A percentile compares a stretch with the other conserved stretches of the same genome.
Evolutionary conservation across 2,329 filamentous ascomycete genomes (phyloP).

Genomic region (Gremmenia infestans): DNA sequence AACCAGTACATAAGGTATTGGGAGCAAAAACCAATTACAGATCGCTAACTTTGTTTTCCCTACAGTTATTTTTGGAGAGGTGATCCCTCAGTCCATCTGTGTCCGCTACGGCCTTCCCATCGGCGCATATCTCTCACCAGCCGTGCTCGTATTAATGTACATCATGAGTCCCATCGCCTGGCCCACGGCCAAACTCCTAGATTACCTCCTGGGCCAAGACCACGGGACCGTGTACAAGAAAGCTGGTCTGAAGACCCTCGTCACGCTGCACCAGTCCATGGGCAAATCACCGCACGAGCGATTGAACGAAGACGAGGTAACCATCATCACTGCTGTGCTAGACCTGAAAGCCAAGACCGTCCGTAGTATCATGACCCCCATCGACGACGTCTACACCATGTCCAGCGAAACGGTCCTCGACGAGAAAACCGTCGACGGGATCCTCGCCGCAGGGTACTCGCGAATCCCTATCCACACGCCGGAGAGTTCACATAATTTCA

Average conservation of each 20-base stretch:
- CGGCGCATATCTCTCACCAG: constrained; percentile 80
- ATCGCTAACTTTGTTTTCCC: constrained; percentile 9
- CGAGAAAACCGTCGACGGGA: constrained; percentile 86
- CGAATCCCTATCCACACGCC: constrained; percentile 86
- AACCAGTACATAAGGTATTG: background rate
- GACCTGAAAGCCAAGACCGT: constrained; percentile 93
- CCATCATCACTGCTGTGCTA: constrained; percentile 90
- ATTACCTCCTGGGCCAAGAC: constrained; percentile 84
- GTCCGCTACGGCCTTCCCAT: constrained; percentile 92
- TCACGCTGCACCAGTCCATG: constrained; percentile 64
- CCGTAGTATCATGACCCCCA: constrained; percentile 92
- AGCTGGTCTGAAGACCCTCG: constrained; percentile 87
- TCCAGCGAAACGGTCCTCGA: constrained; percentile 84
- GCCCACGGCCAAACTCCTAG: constrained; percentile 89
- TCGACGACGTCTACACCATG: constrained; percentile 91
- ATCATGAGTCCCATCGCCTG: constrained; percentile 81
- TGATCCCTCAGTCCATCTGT: constrained; percentile 90
- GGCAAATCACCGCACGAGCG: constrained; percentile 50
- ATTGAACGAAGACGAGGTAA: constrained; percentile 91
- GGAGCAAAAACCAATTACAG: background rate
- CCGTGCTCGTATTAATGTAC: constrained; percentile 85
- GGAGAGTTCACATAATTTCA: constrained; percentile 75
- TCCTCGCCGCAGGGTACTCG: constrained; percentile 86
- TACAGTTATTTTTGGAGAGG: constrained; percentile 90
- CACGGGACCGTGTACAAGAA: constrained; percentile 97